Percentiles rank a stretch among this genome's conserved stretches.
phyloP scores from a whole-genome alignment of 2,329 filamentous ascomycete genomes.

The Fusarium pilosicola region DNA sequence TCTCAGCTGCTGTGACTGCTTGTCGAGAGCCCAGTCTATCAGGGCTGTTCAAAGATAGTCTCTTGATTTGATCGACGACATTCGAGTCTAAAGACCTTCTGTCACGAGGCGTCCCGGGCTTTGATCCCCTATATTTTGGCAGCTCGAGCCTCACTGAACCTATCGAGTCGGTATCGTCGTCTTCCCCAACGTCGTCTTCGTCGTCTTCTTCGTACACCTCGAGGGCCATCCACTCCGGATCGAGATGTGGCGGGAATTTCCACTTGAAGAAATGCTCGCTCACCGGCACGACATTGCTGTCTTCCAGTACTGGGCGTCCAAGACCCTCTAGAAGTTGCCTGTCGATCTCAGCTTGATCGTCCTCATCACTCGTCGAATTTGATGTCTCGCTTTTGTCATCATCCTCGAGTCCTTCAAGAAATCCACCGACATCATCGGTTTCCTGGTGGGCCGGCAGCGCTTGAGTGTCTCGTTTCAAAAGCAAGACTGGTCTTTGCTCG shows the following conservation, averaged over 20 bases:
- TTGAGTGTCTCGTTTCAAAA: slow-evolving; percentile 46
- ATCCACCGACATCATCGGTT: slow-evolving; percentile 6
- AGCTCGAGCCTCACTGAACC: slow-evolving; percentile 52
- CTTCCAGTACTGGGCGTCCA: neutral
- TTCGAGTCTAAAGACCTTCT: slow-evolving; percentile 50
- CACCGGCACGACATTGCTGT: neutral
- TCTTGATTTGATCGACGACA: slow-evolving; percentile 54
- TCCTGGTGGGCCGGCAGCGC: slow-evolving; percentile 6
- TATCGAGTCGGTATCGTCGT: slow-evolving; percentile 59
- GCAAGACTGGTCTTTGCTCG: slow-evolving; percentile 50
- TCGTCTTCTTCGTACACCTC: slow-evolving; percentile 79
- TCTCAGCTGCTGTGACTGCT: slow-evolving; percentile 24
- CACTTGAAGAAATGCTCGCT: slow-evolving; percentile 15
- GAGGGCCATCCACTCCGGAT: slow-evolving; percentile 91
- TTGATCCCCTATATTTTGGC: slow-evolving; percentile 23
- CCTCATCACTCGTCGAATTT: slow-evolving; percentile 28
- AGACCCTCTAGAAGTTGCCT: slow-evolving; percentile 53
- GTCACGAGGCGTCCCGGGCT: slow-evolving; percentile 6
- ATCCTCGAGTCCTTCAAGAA: slow-evolving; percentile 56
- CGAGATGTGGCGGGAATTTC: slow-evolving; percentile 75
- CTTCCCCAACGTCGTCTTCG: slow-evolving; percentile 39
- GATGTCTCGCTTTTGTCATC: neutral
- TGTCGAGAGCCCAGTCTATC: slow-evolving; percentile 7
- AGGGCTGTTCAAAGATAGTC: slow-evolving; percentile 49
- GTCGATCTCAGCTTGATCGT: slow-evolving; percentile 58